A percentile compares a stretch with the other conserved stretches of the same genome.
phyloP scores from a whole-genome alignment of 805 yeast genomes.

The Candida koratica region DNA sequence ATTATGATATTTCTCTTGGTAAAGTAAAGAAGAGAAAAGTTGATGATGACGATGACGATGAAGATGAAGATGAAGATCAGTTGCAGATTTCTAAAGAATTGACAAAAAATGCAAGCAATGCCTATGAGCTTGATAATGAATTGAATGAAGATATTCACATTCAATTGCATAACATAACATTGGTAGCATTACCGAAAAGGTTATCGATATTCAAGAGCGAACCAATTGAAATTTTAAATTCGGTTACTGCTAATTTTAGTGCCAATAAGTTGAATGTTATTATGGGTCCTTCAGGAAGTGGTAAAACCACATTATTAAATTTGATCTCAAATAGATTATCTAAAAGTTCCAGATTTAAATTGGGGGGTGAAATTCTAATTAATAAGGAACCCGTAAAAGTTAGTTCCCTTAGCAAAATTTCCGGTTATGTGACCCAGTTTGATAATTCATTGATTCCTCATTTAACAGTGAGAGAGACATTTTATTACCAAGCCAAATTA shows the following conservation, averaged over 20 bases:
- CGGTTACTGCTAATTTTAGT: slow-evolving; percentile 28
- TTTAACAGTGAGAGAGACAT: slow-evolving; percentile 74
- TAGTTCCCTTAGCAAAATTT: slow-evolving; percentile 26
- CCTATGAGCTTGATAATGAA: slow-evolving; percentile 26
- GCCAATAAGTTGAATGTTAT: slow-evolving; percentile 37
- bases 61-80: slow-evolving; percentile 2
- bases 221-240: slow-evolving; percentile 19
- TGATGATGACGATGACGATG: slow-evolving; percentile 24
- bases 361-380: slow-evolving; percentile 25
- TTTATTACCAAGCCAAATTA: slow-evolving; percentile 65
- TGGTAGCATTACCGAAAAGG: slow-evolving; percentile 46
- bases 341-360: slow-evolving; percentile 15
- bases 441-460: slow-evolving; percentile 69
- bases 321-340: slow-evolving; percentile 48
- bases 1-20: slow-evolving; percentile 52
- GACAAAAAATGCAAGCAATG: neutral
- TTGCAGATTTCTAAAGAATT: neutral
- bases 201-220: slow-evolving; percentile 12
- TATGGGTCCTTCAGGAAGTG: slow-evolving; percentile 47
- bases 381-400: slow-evolving; percentile 26
- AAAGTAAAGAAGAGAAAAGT: slow-evolving; percentile 30
- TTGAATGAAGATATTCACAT: slow-evolving; percentile 17
- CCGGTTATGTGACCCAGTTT: slow-evolving; percentile 81
- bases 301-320: slow-evolving; percentile 40
- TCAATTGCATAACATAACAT: slow-evolving; percentile 23